Evolutionary conservation across 257 asterid species (phyloP).

Genomic region (Plantago ovata): DNA sequence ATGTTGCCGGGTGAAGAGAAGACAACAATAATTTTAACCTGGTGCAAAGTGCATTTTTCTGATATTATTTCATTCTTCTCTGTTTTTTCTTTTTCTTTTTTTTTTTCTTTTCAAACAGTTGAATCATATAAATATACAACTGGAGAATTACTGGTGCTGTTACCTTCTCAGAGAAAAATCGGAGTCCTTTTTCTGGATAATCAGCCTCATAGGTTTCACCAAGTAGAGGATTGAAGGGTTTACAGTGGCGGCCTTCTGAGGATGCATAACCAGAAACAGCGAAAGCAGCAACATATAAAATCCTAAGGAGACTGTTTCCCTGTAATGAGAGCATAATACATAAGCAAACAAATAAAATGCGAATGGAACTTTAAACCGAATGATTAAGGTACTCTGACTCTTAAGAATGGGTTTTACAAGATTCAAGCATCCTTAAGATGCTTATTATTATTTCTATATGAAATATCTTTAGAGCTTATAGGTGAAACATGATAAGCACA

Average conservation of each 20-base stretch:
- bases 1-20: too few species aligned
- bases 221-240: constrained; percentile 92
- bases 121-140: background rate
- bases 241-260: constrained; percentile 84
- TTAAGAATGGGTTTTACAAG: background rate
- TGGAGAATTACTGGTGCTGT: constrained; percentile 1
- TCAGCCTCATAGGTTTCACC: constrained; percentile 99
- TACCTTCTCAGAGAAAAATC: constrained; percentile 90
- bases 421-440: constrained; percentile 8
- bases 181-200: constrained; percentile 83
- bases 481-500: background rate
- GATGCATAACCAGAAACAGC: constrained; percentile 98
- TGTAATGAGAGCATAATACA: constrained; percentile 26
- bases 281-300: constrained; percentile 84
- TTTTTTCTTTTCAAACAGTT: too few species aligned
- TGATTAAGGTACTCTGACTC: background rate
- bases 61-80: too few species aligned
- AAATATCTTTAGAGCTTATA: background rate
- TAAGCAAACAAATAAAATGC: background rate
- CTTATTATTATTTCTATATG: background rate
- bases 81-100: too few species aligned
- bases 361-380: background rate
- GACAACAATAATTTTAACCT: too few species aligned
- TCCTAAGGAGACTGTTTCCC: constrained; percentile 87
- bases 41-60: too few species aligned